Evolutionary conservation across 257 asterid species (phyloP).

Genomic region (Nicotiana undulata): DNA sequence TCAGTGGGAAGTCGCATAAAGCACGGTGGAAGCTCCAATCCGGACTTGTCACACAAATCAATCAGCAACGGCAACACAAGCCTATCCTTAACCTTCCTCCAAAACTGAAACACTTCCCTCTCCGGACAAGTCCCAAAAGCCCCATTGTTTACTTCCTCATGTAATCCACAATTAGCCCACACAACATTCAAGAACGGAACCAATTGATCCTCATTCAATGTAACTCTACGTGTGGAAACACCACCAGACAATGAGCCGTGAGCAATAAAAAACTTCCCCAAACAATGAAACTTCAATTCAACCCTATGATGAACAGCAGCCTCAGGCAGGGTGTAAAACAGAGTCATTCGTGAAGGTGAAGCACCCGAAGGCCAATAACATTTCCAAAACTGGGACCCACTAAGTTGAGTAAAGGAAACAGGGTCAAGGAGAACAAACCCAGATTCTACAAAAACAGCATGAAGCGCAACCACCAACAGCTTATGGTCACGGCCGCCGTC

Average conservation of each 20-base stretch:
- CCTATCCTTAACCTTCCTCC: slow-evolving; percentile 70
- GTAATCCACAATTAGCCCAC: slow-evolving; percentile 69
- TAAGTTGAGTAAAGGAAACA: slow-evolving; percentile 18
- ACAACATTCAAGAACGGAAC: slow-evolving; percentile 64
- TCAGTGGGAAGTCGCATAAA: slow-evolving; percentile 70
- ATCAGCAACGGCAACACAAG: slow-evolving; percentile 80
- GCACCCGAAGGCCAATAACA: slow-evolving; percentile 33
- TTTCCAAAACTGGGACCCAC: slow-evolving; percentile 26
- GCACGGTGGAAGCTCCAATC: slow-evolving; percentile 75
- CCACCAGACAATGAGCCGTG: slow-evolving; percentile 48
- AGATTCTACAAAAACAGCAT: slow-evolving; percentile 73
- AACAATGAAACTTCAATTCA: slow-evolving; percentile 50
- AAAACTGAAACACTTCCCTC: slow-evolving; percentile 62
- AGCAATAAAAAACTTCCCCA: slow-evolving; percentile 51
- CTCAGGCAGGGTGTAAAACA: slow-evolving; percentile 63
- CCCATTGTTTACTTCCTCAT: slow-evolving; percentile 20
- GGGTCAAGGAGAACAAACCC: slow-evolving; percentile 63
- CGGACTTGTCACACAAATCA: slow-evolving; percentile 60
- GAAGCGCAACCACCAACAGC: slow-evolving; percentile 58
- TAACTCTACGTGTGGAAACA: slow-evolving; percentile 22
- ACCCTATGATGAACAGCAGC: slow-evolving; percentile 18
- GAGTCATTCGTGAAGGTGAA: slow-evolving; percentile 23
- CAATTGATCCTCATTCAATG: slow-evolving; percentile 47
- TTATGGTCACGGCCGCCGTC: slow-evolving; percentile 46
- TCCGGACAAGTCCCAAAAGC: slow-evolving; percentile 28